Evolutionary conservation across 306 rosid species (phyloP).

Genomic region (Cicer chorassanicum): DNA sequence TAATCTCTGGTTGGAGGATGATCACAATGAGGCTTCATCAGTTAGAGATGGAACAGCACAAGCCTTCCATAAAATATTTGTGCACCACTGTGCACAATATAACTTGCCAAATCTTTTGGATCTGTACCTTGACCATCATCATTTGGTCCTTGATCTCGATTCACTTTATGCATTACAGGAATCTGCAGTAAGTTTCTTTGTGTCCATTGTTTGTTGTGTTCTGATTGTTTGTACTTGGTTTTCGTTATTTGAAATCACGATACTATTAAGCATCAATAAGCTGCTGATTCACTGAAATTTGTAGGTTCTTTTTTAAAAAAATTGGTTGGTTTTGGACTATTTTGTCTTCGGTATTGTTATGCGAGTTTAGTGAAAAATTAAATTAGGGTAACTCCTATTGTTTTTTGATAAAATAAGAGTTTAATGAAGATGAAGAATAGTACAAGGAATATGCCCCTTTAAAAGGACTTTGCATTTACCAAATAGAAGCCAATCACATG

Average conservation of each 20-base stretch:
- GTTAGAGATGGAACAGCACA: slow-evolving; percentile 53
- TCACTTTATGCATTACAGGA: slow-evolving; percentile 74
- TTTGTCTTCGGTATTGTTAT: slow-evolving; percentile 10
- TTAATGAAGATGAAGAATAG: neutral
- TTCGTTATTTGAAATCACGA: slow-evolving; percentile 36
- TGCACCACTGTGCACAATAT: slow-evolving; percentile 70
- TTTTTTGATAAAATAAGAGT: neutral
- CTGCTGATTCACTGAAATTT: slow-evolving; percentile 40
- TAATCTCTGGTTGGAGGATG: slow-evolving; percentile 50
- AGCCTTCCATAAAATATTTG: slow-evolving; percentile 74
- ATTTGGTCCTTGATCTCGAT: slow-evolving; percentile 61
- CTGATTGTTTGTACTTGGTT: slow-evolving; percentile 40
- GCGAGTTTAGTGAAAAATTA: neutral
- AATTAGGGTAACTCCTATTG: neutral
- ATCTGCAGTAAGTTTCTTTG: slow-evolving; percentile 76
- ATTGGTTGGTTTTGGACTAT: slow-evolving; percentile 22
- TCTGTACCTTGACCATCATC: slow-evolving; percentile 82
- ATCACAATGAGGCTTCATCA: slow-evolving; percentile 54
- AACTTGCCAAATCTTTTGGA: slow-evolving; percentile 89
- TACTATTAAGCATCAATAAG: slow-evolving; percentile 30
- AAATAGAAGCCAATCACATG: slow-evolving; percentile 1
- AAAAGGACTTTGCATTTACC: neutral
- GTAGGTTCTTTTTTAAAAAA: neutral
- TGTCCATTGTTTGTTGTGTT: slow-evolving; percentile 42
- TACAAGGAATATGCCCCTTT: neutral